Evolutionary conservation across 768 basidiomycete species (phyloP), one percentile per base, ranked within the genome.

Genomic region (Mycena kentingensis): DNA sequence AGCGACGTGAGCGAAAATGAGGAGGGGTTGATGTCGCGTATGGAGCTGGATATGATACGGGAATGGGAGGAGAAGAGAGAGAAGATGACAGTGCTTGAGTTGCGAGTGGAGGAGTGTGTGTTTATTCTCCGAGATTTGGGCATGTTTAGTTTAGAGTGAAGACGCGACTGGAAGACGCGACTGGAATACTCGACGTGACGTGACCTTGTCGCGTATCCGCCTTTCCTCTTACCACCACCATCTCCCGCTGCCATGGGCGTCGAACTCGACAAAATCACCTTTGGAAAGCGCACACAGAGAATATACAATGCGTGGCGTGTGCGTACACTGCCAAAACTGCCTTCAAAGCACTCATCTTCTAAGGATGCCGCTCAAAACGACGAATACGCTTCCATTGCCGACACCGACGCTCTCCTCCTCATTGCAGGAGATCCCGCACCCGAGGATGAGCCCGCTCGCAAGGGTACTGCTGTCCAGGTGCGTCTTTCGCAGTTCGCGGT

Each of bases 391-490:
- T 77, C 87, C 8, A 75, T 93, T 71, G 77, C 80, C 4, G 82
- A 82, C 54, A 76, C 77, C 7, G 89, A 90, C 61, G 87, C 86
- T 15, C 72, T 93, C 21, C 65, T 92, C 3, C 73, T 93, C 13
- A 65, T 84, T 26, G 84, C 90, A 29, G 91, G 90, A 26, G 91
- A 93, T 58, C 85, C 87, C 21, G 84, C 82, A 0, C 77, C 80
- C 5, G 93, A 98, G 63, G 96, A 98, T 60, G 90, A 91, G 62
- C 85, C 90, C n/a, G 83, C 92, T 62, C 83, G 88, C 53, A 96
- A 93, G 67, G 91, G 93, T 11, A 90, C 89, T 22, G 93, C 92
- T 34, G 80, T 98, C 54, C 96, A 98, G 76, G 96, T 93, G 56
- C 43, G 28, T 54, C 27, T 27, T 49, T 49, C 8, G 27, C 25